A percentile compares a stretch with the other conserved stretches of the same genome.
These are phyloP conservation scores for Salmacisia buchloeana DNA, from an alignment of 1,284 basidiomycete genomes.

Conservation along the genomic window DNA sequence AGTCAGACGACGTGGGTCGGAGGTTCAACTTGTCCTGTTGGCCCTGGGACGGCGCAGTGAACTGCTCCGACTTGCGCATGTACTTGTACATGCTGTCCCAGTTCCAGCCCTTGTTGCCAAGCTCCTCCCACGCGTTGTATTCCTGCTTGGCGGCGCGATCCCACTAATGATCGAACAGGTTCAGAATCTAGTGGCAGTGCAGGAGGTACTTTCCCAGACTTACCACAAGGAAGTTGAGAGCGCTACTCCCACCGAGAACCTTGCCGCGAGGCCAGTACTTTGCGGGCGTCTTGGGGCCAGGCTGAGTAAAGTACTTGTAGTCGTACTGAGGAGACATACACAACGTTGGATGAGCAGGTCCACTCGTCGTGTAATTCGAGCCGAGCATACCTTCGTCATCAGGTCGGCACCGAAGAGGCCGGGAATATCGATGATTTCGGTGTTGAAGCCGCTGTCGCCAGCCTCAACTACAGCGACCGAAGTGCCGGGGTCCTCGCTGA, in stretches of 20 bases:
- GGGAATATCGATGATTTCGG: conserved; percentile 11
- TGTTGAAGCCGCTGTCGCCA: conserved; percentile 48
- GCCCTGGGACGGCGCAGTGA: conserved; percentile 35
- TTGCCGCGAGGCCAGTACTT: conserved; percentile 42
- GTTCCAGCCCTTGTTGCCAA: conserved; percentile 46
- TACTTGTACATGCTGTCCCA: conserved; percentile 50
- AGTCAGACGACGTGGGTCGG: conserved; percentile 30
- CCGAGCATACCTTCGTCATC: neutral
- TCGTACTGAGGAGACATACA: neutral
- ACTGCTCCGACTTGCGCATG: conserved; percentile 51
- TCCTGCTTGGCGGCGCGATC: conserved; percentile 46
- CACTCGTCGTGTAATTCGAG: neutral
- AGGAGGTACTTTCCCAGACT: neutral
- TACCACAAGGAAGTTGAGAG: conserved; percentile 39
- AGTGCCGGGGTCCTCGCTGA: conserved; percentile 61
- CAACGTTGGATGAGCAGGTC: neutral
- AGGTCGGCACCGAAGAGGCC: neutral
- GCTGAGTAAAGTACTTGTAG: conserved; percentile 9
- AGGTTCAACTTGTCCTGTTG: conserved; percentile 31
- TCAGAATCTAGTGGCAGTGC: neutral
- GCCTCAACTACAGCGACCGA: conserved; percentile 64
- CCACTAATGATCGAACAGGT: conserved; percentile 21
- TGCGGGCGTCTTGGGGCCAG: conserved; percentile 9
- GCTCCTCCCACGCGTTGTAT: conserved; percentile 44
- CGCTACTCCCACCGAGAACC: conserved; percentile 48